Base-by-base conservation (phyloP, 768 basidiomycete species). In the Collybia nuda region DNA sequence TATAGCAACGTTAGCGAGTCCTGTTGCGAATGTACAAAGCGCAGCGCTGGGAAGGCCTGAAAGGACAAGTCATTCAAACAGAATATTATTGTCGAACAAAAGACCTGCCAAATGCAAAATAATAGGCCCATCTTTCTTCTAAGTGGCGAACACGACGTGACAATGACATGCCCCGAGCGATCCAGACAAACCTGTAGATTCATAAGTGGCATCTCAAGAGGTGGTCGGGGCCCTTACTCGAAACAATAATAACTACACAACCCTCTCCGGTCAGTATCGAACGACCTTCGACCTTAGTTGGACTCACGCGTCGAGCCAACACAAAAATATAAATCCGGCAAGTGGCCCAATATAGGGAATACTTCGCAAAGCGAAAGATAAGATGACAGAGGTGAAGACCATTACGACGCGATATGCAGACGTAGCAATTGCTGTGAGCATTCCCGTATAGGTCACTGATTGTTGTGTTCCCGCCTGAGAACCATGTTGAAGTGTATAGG, bases 101-200 rank as follows among this genome's bases (percentile, higher is more conserved):
- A 40, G 40, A 60, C 73, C 28, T 44, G 78, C 93, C 93, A 55
- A 93, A 95, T 4, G 87, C 87, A 51, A 93, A 77, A 62, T 85
- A 91, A 68, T 94, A 95, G 1, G 87, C 80, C 93, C 93, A 95
- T 37, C 91, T 80, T 66, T 93, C 90, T 68, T 95, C 93, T 17
- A 93, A 71, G 62, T 88, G 80, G 42, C 84, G 71, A 40, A 93
- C 80, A 48, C 90, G 74, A 12, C 79, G 70, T 1, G 88, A 77
- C 11, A 92, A 71, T 11, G 87, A 85, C 54, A 85, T 59, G 1
- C 88, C 88, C 12, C 85, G 81, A 7, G 88, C 80, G 40, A 87
- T 81, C 89, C 89, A 91, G 17, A 86, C 77, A 61, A 88, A 91
- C 61, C 90, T 90, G 49, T 22, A 49, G 39, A 17, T 45, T 28